Evolutionary conservation across 768 basidiomycete species (phyloP).

Genomic region (Suillus fuscotomentosus): DNA sequence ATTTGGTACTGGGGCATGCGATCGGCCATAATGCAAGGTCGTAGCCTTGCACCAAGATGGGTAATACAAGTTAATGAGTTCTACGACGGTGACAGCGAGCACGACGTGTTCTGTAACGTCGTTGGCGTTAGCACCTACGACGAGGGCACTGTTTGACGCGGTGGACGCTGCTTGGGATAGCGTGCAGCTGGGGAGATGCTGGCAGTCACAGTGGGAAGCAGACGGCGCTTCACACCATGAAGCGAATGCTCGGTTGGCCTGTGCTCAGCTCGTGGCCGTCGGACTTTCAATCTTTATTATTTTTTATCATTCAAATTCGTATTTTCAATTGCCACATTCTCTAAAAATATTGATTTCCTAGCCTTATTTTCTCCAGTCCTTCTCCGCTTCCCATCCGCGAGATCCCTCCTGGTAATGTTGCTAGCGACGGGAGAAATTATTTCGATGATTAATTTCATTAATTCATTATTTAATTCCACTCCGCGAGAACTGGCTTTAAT

Average conservation of each 20-base stretch:
- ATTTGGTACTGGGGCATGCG: slow-evolving; percentile 54
- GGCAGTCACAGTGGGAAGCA: slow-evolving; percentile 61
- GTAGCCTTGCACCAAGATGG: slow-evolving; percentile 23
- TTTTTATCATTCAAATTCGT: slow-evolving; percentile 18
- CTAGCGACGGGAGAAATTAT: not conserved
- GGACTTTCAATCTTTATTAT: slow-evolving; percentile 29
- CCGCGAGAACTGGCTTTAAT: not conserved
- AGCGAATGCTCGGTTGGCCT: slow-evolving; percentile 12
- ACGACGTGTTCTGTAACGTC: slow-evolving; percentile 20
- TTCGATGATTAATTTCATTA: slow-evolving; percentile 1
- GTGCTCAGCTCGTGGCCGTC: slow-evolving; percentile 10
- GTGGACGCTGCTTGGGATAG: slow-evolving; percentile 38
- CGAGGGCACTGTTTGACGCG: slow-evolving; percentile 46
- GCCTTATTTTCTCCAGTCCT: not conserved
- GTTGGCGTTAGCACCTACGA: slow-evolving; percentile 25
- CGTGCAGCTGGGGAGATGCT: slow-evolving; percentile 37
- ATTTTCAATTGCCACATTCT: slow-evolving; percentile 8
- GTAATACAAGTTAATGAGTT: slow-evolving; percentile 29
- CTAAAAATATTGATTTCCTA: slow-evolving; percentile 6
- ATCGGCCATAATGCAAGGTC: slow-evolving; percentile 58
- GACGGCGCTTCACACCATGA: slow-evolving; percentile 41
- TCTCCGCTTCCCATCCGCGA: not conserved
- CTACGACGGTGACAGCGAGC: slow-evolving; percentile 24
- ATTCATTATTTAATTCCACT: not conserved
- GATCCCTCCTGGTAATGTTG: not conserved